A percentile compares a stretch with the other conserved stretches of the same genome.
Evolutionary conservation across 352 stramenopile species (phyloP).

Genomic region (Pythium pectinolyticum): DNA sequence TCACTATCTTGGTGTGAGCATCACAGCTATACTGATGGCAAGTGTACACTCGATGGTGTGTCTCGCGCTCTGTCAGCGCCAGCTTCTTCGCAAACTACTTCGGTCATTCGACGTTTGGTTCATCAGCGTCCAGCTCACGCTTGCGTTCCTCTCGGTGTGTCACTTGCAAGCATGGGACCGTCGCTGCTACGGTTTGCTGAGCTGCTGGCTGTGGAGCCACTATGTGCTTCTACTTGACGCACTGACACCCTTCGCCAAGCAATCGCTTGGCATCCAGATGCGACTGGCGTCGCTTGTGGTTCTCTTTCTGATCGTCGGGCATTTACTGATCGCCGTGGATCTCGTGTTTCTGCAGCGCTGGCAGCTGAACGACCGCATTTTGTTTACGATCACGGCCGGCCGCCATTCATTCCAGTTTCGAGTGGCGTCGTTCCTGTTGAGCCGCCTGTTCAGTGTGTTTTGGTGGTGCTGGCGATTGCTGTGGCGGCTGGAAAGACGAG

Average conservation of each 20-base stretch:
- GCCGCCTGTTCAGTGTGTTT: background rate
- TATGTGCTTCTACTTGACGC: conserved; percentile 25
- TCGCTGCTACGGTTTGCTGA: background rate
- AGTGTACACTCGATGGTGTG: background rate
- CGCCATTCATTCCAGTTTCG: background rate
- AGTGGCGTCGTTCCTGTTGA: background rate
- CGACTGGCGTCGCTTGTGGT: conserved; percentile 6
- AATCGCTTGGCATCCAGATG: conserved; percentile 1
- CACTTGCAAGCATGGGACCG: conserved; percentile 27
- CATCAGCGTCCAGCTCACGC: conserved; percentile 22
- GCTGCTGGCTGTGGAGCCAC: conserved; percentile 30
- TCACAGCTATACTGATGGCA: background rate
- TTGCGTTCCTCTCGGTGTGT: conserved; percentile 12
- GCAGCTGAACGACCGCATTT: conserved; percentile 11
- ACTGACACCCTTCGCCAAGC: conserved; percentile 12
- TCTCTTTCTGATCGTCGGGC: background rate
- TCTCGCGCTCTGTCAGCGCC: conserved; percentile 15
- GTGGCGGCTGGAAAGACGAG: background rate
- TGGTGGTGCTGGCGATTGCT: background rate
- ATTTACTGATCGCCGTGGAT: conserved; percentile 9
- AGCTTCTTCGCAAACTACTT: conserved; percentile 15
- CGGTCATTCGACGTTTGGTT: conserved; percentile 31
- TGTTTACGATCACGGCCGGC: background rate
- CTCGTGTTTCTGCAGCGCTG: conserved; percentile 10
- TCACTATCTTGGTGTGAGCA: background rate